phyloP scores from a whole-genome alignment of 805 yeast species.

The Kazachstania viticola region DNA sequence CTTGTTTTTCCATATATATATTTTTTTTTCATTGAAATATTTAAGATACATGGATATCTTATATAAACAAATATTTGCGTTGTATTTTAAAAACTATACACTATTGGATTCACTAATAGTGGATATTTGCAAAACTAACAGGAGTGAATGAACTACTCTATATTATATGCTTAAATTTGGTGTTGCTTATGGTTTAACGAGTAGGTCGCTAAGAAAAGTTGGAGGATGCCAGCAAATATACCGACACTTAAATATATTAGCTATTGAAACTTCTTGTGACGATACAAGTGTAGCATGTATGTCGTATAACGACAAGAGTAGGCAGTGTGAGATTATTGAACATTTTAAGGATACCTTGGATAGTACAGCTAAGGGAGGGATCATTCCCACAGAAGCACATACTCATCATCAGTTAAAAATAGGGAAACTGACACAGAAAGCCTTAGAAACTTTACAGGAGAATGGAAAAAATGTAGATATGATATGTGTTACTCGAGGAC shows the following conservation, averaged over 20 bases:
- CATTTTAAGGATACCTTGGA: constrained; percentile 58
- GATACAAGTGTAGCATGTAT: constrained; percentile 83
- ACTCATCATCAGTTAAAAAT: constrained; percentile 59
- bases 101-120: too few relatives aligned
- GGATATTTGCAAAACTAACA: too few relatives aligned
- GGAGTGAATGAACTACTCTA: too few relatives aligned
- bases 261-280: constrained; percentile 91
- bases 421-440: constrained; percentile 37
- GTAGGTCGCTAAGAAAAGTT: too few relatives aligned
- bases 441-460: constrained; percentile 23
- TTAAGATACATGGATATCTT: too few relatives aligned
- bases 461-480: constrained; percentile 42
- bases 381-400: constrained; percentile 77
- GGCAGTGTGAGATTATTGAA: constrained; percentile 28
- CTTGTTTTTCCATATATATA: too few relatives aligned
- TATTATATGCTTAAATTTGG: too few relatives aligned
- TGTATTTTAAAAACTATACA: too few relatives aligned
- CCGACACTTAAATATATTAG: constrained; percentile 51
- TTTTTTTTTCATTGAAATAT: too few relatives aligned
- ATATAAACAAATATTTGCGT: too few relatives aligned
- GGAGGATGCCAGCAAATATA: too few relatives aligned
- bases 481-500: constrained; percentile 87
- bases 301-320: constrained; percentile 29
- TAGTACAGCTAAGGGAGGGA: constrained; percentile 64
- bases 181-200: too few relatives aligned